phyloP scores from a whole-genome alignment of 2,329 filamentous ascomycete species.

The Tolypocladium tundrense region DNA sequence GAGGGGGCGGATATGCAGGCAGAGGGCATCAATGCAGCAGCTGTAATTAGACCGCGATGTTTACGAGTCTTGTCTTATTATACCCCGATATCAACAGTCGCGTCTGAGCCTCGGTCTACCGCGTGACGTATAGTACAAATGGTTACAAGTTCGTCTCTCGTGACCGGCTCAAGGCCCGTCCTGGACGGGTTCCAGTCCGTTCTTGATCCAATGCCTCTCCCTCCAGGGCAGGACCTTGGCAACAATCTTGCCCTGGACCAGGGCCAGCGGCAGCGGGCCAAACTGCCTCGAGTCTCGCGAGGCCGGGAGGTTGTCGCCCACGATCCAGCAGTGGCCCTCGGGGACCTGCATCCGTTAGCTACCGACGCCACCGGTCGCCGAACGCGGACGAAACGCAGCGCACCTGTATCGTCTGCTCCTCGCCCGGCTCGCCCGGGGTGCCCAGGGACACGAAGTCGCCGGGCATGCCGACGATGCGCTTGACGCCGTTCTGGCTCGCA shows the following conservation, averaged over 20 bases:
- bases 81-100: conserved; percentile 4
- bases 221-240: conserved; percentile 46
- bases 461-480: conserved; percentile 68
- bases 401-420: conserved; percentile 56
- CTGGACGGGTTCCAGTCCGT: conserved; percentile 25
- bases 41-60: conserved; percentile 24
- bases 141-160: neutral
- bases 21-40: conserved; percentile 9
- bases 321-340: conserved; percentile 82
- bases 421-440: conserved; percentile 40
- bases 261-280: conserved; percentile 74
- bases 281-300: conserved; percentile 81
- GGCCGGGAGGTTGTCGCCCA: conserved; percentile 75
- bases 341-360: conserved; percentile 53
- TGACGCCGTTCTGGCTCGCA: conserved; percentile 52
- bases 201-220: conserved; percentile 40
- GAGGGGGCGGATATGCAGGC: conserved; percentile 5
- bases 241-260: conserved; percentile 76
- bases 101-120: neutral
- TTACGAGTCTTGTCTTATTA: conserved; percentile 14
- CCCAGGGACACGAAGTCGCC: conserved; percentile 65
- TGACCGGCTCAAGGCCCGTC: neutral
- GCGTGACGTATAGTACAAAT: neutral
- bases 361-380: no score
- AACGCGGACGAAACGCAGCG: conserved; percentile 21